Conservation (phyloP, 352 stramenopile genomes). For the Saprolegnia diclina region DNA sequence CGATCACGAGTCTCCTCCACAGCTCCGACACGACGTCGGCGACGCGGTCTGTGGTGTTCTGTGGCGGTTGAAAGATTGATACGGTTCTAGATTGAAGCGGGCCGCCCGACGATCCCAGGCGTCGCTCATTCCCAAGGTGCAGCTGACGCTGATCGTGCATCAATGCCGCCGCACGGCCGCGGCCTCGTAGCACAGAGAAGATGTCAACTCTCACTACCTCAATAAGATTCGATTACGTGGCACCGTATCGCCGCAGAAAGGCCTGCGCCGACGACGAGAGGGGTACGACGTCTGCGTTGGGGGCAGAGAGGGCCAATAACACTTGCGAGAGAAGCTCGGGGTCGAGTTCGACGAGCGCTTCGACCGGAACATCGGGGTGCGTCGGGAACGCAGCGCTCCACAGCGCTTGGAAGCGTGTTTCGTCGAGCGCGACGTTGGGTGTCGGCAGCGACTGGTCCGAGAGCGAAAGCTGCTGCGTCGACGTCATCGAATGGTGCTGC, state of each 20-base stretch:
- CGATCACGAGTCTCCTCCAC: conserved; percentile 77
- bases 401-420: conserved; percentile 60
- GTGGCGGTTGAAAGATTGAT: not conserved
- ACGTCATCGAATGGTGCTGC: not conserved
- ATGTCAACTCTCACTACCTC: too few species aligned
- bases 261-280: not conserved
- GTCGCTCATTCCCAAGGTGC: conserved; percentile 62
- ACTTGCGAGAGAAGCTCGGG: conserved; percentile 4
- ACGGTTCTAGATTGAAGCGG: not conserved
- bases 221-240: not conserved
- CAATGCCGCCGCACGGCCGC: conserved; percentile 36
- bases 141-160: conserved; percentile 76
- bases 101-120: conserved; percentile 5
- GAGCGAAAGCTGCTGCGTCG: too few species aligned
- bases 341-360: conserved; percentile 68
- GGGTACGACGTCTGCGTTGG: not conserved
- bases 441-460: not conserved
- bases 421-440: conserved; percentile 3
- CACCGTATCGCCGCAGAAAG: not conserved
- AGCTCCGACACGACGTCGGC: conserved; percentile 37
- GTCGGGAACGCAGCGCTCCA: conserved; percentile 71
- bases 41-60: not conserved
- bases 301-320: not conserved
- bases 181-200: not conserved
- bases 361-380: conserved; percentile 56